phyloP scores from a whole-genome alignment of 306 rosid species.

The Amphicarpaea edgeworthii region DNA sequence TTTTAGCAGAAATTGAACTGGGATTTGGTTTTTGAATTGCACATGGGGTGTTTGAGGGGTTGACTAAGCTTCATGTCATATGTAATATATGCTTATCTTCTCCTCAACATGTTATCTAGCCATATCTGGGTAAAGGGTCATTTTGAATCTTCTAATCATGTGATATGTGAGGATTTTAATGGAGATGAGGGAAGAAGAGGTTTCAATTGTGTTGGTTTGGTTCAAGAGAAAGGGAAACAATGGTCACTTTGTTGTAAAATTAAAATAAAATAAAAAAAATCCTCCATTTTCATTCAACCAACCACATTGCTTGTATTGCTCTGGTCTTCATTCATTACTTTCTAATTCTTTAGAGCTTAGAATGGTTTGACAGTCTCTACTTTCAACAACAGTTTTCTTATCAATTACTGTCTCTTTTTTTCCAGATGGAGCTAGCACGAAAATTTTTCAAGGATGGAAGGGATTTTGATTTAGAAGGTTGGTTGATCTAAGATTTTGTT shows the following conservation, averaged over 20 bases:
- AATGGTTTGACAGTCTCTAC: conserved; percentile 33
- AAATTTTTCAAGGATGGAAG: conserved; percentile 88
- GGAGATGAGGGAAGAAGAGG: background rate
- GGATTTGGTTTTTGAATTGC: too few relatives aligned
- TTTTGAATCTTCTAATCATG: conserved; percentile 8
- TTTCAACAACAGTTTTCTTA: conserved; percentile 27
- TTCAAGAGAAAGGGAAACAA: conserved; percentile 3
- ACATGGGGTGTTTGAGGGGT: conserved; percentile 3
- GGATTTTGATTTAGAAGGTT: conserved; percentile 86
- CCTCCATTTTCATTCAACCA: background rate
- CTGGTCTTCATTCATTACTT: conserved; percentile 24
- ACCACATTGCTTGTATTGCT: background rate
- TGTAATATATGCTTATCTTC: background rate
- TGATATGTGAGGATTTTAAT: background rate
- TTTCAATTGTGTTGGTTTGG: background rate
- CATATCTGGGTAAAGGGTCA: conserved; percentile 24
- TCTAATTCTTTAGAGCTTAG: background rate
- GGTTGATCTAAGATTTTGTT: conserved; percentile 58
- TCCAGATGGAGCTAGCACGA: conserved; percentile 79
- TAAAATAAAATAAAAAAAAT: background rate
- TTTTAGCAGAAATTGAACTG: conserved; percentile 11
- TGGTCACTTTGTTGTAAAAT: background rate
- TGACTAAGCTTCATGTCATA: background rate
- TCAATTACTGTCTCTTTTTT: conserved; percentile 46
- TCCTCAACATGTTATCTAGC: conserved; percentile 1